Base-by-base conservation (phyloP, 495 filamentous ascomycete species). In the Venustampulla echinocandica region DNA sequence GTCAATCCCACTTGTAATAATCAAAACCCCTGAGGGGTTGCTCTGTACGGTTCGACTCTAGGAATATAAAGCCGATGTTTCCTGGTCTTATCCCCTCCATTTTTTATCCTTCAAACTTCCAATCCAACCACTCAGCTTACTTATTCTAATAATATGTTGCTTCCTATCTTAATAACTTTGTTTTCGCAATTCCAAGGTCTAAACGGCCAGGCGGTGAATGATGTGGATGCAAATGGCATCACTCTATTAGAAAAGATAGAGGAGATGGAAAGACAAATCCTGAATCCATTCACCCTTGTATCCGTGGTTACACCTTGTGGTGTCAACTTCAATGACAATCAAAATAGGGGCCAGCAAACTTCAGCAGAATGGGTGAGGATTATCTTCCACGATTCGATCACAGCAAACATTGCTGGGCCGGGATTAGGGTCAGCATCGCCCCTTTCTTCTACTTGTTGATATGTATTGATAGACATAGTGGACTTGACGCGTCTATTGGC, bases 311-410 rank as follows among this genome's bases (percentile, higher is more conserved):
- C 30, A n/a, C 41, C 52, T 20, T 55, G 52, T 40, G 30, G 36
- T 13, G 23, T 46, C 23, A 33, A 41, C 14, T 37, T 47, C 10
- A 37, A 46, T 22, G 47, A 35, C 9, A n/a, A 37, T 44, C 52
- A 32, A 3, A 19, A 36, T 9, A 13, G 15, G 23, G 55, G 55
- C 33, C 42, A 54, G 18, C 45, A 50, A 14, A 55, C 67, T 9
- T 54, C 67, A 10, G 67, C 69, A 5, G 63, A 73, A 59, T 73
- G 67, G 67, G 53, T 70, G 23, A 56, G 69, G 32, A 66, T 61
- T 14, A 62, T 65, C 21, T 71, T 70, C 49, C 69, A 66, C 30
- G 63, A 66, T 49, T 54, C 58, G 27, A 43, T 61, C 3, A 66
- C 61, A 2, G 47, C 46, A 22, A 47, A 62, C 32, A 49, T 57